Conservation (phyloP, 768 basidiomycete genomes). For the Suillus paluster region DNA sequence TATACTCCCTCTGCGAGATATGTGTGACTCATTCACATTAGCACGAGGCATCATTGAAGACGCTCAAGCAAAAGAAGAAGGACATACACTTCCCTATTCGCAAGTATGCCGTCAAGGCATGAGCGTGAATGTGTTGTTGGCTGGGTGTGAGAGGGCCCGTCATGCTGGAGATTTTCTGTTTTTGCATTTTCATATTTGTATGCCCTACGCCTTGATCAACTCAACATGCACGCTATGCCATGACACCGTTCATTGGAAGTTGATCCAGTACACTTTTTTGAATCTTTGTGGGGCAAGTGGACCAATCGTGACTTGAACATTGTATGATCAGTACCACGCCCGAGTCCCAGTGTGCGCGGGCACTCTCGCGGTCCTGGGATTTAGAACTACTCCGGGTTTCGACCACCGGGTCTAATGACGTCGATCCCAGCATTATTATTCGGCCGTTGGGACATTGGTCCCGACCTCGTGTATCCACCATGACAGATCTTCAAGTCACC, state of each 20-base stretch:
- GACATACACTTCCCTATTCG: slow-evolving; percentile 90
- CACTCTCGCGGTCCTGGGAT: slow-evolving; percentile 1
- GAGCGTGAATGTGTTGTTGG: slow-evolving; percentile 36
- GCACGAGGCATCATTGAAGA: slow-evolving; percentile 87
- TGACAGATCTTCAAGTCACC: not conserved
- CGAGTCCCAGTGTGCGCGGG: not conserved
- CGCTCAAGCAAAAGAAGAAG: slow-evolving; percentile 93
- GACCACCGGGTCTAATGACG: not conserved
- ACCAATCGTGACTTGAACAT: not conserved
- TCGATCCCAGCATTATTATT: not conserved
- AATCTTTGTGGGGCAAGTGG: not conserved
- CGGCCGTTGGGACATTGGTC: not conserved
- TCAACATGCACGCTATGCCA: slow-evolving; percentile 37
- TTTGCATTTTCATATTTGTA: slow-evolving; percentile 41
- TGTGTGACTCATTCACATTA: slow-evolving; percentile 33
- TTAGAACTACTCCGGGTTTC: not conserved
- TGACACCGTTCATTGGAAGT: slow-evolving; percentile 3
- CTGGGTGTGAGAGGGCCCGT: slow-evolving; percentile 18
- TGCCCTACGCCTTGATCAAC: slow-evolving; percentile 41
- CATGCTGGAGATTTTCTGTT: slow-evolving; percentile 23
- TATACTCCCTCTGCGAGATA: not conserved
- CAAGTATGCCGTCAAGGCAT: slow-evolving; percentile 97
- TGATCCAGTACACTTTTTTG: not conserved
- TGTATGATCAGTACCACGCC: slow-evolving; percentile 3
- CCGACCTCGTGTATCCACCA: not conserved